Base-by-base conservation (phyloP, 768 basidiomycete species). In the Panaeolus papilionaceus region DNA sequence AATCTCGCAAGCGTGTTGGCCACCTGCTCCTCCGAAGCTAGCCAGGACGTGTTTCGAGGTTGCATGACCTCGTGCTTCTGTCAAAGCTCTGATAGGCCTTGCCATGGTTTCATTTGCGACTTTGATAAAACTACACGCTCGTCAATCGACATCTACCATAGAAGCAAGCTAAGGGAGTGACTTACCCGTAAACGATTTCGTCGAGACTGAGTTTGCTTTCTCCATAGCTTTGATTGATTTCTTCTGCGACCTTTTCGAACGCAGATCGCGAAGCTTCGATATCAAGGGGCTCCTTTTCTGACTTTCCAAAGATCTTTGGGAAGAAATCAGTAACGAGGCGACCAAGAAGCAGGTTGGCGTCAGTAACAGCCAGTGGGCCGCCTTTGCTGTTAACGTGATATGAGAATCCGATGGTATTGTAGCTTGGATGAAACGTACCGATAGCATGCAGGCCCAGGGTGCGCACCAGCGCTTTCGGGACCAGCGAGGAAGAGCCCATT, bases 51-150 rank as follows among this genome's bases (percentile, higher is more conserved):
- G 96, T 71, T 89, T 89, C 0, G 88, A 85, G 0, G 92, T 92
- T 2, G 93, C 91, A 77, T 94, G 88, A 28, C 96, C 96, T 51
- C 93, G 83, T 1, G 95, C 94, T 77, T 98, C 96, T 0, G 96
- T 98, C 70, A 97, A 77, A 1, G 94, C 89, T 2, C 96, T 89
- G 66, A 98, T 97, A 8, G 96, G 96, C 61, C 96, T 82, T 70
- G 91, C 92, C 96, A 98, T 98, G 0, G 94, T 96, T 81, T 98
- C 96, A 72, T 98, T 98, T 9, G 96, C 96, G 10, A 97, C 95
- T 74, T 96, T 94, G 80, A 98, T 92, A 78, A 96, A 98, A 4
- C 95, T 94, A 4, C 20, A 61, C 18, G 28, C 1, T 26, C n/a
- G 28, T 20, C 20, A 23, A 10, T 49, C 47, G 28, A 16, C 18